phyloP scores from a whole-genome alignment of 805 yeast genomes.

The Ogataea allantospora region DNA sequence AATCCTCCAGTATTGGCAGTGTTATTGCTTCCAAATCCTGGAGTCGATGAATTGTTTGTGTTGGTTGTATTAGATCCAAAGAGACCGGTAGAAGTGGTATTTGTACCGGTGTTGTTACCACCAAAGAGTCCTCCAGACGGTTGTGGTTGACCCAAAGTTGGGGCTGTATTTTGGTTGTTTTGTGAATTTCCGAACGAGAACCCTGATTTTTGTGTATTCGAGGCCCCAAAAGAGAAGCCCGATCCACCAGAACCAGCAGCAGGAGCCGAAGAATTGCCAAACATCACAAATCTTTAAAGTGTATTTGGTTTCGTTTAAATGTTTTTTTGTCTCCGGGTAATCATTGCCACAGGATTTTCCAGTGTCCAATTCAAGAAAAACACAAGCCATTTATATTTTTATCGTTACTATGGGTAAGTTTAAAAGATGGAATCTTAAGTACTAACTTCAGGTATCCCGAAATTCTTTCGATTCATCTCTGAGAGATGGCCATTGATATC shows the following conservation, averaged over 20 bases:
- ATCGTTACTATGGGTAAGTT: slow-evolving; percentile 14
- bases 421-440: neutral
- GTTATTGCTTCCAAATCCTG: neutral
- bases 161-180: neutral
- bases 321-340: slow-evolving; percentile 11
- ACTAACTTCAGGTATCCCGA: slow-evolving; percentile 79
- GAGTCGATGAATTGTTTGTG: too few relatives aligned
- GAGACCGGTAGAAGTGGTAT: slow-evolving; percentile 1
- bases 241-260: slow-evolving; percentile 9
- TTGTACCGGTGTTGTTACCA: slow-evolving; percentile 3
- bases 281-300: slow-evolving; percentile 2
- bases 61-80: slow-evolving; percentile 4
- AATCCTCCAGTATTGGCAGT: neutral
- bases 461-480: slow-evolving; percentile 92
- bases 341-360: slow-evolving; percentile 7
- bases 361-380: slow-evolving; percentile 2
- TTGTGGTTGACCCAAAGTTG: neutral
- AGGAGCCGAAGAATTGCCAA: slow-evolving; percentile 9
- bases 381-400: slow-evolving; percentile 4
- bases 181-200: slow-evolving; percentile 5
- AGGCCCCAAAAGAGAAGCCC: slow-evolving; percentile 14
- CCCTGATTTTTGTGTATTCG: slow-evolving; percentile 5
- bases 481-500: slow-evolving; percentile 98
- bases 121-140: slow-evolving; percentile 6
- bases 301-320: slow-evolving; percentile 1